Base-by-base conservation (phyloP, 768 basidiomycete genomes). In the Rhodotorula diobovata region DNA sequence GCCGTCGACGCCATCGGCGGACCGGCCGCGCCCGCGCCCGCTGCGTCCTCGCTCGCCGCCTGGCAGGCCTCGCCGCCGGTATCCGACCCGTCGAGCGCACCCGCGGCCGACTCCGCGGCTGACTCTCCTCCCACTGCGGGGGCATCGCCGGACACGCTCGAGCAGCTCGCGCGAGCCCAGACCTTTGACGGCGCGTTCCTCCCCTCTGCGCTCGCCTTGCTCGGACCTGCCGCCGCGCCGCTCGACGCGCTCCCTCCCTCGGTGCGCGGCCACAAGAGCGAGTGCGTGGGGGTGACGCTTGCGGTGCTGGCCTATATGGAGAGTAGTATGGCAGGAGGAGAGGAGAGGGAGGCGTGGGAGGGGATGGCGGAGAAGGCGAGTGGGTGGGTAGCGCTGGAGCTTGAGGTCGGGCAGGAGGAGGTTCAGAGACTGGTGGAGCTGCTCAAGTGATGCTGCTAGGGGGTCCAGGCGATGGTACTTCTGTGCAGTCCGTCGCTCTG, bases 141-240 rank as follows among this genome's bases (percentile, higher is more conserved):
- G n/a, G 4, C 50, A 25, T 37, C 32, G 37, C 37, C 39, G 14
- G 53, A 62, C 43, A 41, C 30, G 1, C 65, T 84, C 10, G 69
- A 83, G 28, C 65, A 80, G 6, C 77, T 87, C 51, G 77, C 84
- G 20, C 70, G 73, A 23, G 68, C 83, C 32, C 84, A 85, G 79
- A 58, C 70, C 5, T 81, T 81, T 37, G 84, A 86, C 62, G 87
- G 87, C 0, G 85, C 85, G 2, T 87, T 85, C 77, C n/a, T 74
- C 15, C 68, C 79, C 20, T 4, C 53, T 32, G 53, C 35, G 11
- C 23, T 70, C 25, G 23, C 48, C 34, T 1, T 9, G 21, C 46
- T 57, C n/a, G 28, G 23, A 35, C 15, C 32, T 4, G 56, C 34
- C 16, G 11, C 43, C 3, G 25, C 51, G 3, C 15, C 32, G 15